Conservation (phyloP, 352 stramenopile species). For the Globisporangium carolinianum region DNA sequence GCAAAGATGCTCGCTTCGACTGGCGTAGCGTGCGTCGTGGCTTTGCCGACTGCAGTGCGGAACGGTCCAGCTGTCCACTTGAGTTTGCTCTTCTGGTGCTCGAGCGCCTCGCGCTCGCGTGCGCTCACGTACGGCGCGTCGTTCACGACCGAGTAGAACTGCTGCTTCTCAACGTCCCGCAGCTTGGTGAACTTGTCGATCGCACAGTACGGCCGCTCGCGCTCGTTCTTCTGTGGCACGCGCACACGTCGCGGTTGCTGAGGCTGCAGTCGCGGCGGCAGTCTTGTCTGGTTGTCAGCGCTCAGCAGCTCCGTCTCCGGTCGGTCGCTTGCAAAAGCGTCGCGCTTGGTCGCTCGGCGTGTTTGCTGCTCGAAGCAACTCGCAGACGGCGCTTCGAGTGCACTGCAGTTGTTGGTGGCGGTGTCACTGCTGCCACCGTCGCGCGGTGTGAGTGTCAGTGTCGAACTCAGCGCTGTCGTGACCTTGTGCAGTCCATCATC, state of each 20-base stretch:
- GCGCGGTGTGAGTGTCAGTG: conserved; percentile 1
- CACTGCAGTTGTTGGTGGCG: neutral
- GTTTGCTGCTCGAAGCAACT: no score
- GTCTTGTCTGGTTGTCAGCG: neutral
- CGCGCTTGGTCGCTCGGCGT: neutral
- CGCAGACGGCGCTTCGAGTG: no score
- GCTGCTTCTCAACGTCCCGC: conserved; percentile 16
- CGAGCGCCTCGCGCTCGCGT: conserved; percentile 39
- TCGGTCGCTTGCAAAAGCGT: neutral
- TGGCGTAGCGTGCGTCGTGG: conserved; percentile 35
- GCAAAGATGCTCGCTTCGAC: conserved; percentile 54
- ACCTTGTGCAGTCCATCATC: neutral
- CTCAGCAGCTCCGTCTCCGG: conserved; percentile 1
- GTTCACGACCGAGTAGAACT: conserved; percentile 79
- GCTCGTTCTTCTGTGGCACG: conserved; percentile 52
- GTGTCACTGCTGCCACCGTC: neutral
- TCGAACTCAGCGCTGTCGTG: conserved; percentile 1
- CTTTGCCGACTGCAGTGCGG: conserved; percentile 53
- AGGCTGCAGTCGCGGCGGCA: neutral
- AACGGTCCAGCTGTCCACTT: conserved; percentile 71
- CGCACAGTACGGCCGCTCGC: conserved; percentile 67
- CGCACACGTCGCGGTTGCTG: conserved; percentile 30
- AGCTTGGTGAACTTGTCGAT: conserved; percentile 50
- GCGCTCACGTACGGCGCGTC: conserved; percentile 62
- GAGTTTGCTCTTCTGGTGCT: conserved; percentile 57